A percentile compares a stretch with the other conserved stretches of the same genome.
Evolutionary conservation across 2,329 filamentous ascomycete genomes (phyloP).

Genomic region (Beauveria asiatica): DNA sequence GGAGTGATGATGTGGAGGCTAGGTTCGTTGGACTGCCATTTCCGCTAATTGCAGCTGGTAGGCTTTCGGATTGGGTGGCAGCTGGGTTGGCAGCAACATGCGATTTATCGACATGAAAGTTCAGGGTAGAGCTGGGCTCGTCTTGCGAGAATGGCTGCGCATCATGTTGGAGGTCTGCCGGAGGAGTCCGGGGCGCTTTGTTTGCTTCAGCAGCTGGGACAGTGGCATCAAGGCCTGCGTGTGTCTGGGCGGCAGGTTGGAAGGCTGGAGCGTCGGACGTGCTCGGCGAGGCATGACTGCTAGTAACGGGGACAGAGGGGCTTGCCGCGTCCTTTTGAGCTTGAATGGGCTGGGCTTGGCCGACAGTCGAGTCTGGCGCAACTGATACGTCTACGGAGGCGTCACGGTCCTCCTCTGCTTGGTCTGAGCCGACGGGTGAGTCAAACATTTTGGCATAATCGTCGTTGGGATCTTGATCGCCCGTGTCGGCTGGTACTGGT

Average conservation of each 20-base stretch:
- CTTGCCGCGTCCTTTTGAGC: conserved; percentile 18
- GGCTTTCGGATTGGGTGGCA: conserved; percentile 18
- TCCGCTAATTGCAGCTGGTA: conserved; percentile 20
- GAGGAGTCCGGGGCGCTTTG: not conserved
- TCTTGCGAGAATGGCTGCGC: not conserved
- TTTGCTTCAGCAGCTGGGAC: not conserved
- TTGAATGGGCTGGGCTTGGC: conserved; percentile 30
- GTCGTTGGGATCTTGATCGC: conserved; percentile 30
- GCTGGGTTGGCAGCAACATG: conserved; percentile 14
- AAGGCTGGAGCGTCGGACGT: conserved; percentile 13
- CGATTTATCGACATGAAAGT: conserved; percentile 22
- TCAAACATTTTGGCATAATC: conserved; percentile 45
- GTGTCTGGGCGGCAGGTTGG: conserved; percentile 8
- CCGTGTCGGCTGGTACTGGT: conserved; percentile 19
- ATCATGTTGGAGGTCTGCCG: not conserved
- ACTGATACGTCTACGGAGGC: conserved; percentile 30
- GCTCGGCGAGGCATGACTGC: conserved; percentile 18
- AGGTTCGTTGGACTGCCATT: conserved; percentile 23
- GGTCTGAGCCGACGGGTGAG: conserved; percentile 33
- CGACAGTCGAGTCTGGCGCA: conserved; percentile 33
- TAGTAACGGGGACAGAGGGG: conserved; percentile 21
- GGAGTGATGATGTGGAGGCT: conserved; percentile 35
- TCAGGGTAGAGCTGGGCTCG: not conserved
- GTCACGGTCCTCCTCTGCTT: conserved; percentile 26
- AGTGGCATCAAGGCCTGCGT: conserved; percentile 4